These are phyloP conservation scores for Aureobasidium mangrovei DNA, from an alignment of 2,329 filamentous ascomycete species.

Conservation along the genomic window DNA sequence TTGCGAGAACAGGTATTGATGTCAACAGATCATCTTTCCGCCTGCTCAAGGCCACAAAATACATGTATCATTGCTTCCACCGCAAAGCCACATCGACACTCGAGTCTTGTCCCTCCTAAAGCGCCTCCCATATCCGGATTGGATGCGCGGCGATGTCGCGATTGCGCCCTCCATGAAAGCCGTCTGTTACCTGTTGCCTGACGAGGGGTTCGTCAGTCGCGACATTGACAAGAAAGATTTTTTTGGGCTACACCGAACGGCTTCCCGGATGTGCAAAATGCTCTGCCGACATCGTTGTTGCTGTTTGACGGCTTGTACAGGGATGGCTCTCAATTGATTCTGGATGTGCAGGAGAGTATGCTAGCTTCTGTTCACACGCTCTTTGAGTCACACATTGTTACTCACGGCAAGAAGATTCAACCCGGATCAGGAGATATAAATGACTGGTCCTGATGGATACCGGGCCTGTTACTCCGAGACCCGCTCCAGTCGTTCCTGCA, in stretches of 20 bases:
- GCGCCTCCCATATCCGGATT: not conserved
- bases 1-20: not conserved
- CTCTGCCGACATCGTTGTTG: not conserved
- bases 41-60: not conserved
- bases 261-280: not conserved
- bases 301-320: not conserved
- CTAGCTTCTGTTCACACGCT: not conserved
- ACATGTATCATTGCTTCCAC: not conserved
- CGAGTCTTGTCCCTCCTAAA: not conserved
- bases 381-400: not conserved
- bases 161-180: not conserved
- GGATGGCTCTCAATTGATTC: not conserved
- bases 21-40: not conserved
- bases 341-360: not conserved
- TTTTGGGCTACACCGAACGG: not conserved
- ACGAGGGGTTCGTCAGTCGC: not conserved
- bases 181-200: not conserved
- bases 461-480: not conserved
- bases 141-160: not conserved
- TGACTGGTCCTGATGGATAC: not conserved
- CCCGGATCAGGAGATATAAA: not conserved
- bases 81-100: not conserved
- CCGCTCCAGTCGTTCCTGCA: not conserved
- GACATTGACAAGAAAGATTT: not conserved
- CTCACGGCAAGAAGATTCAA: not conserved